Conservation (phyloP, 2,329 filamentous ascomycete genomes). For the Botryotinia calthae region DNA sequence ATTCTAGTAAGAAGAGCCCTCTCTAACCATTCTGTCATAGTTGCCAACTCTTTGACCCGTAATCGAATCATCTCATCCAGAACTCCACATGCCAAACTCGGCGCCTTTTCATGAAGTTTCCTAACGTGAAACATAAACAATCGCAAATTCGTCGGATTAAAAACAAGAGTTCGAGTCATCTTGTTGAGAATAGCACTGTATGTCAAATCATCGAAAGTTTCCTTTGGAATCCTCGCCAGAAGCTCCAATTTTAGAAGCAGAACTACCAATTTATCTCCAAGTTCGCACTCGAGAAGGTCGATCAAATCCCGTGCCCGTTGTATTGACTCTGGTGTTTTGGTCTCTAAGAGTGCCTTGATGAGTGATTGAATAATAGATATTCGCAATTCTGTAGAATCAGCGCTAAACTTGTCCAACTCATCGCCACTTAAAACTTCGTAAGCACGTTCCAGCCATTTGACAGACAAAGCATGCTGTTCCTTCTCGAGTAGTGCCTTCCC, state of each 20-base stretch:
- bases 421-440: constrained; percentile 56
- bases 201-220: constrained; percentile 48
- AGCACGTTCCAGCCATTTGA: constrained; percentile 73
- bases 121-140: constrained; percentile 66
- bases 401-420: constrained; percentile 54
- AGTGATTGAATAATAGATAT: constrained; percentile 64
- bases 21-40: constrained; percentile 61
- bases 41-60: constrained; percentile 49
- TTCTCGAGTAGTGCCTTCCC: constrained; percentile 58
- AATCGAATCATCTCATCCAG: constrained; percentile 63
- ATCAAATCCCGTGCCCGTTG: constrained; percentile 57
- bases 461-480: constrained; percentile 53
- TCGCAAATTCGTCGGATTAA: constrained; percentile 63
- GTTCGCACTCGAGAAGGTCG: constrained; percentile 58
- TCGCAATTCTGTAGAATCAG: constrained; percentile 61
- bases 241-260: constrained; percentile 67
- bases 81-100: constrained; percentile 47
- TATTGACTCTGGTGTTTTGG: constrained; percentile 45
- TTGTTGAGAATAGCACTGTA: constrained; percentile 55
- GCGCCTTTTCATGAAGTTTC: constrained; percentile 57
- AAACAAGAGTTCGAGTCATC: constrained; percentile 59
- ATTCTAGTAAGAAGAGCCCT: constrained; percentile 65
- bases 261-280: constrained; percentile 64
- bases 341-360: constrained; percentile 54
- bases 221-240: constrained; percentile 49